Conservation (phyloP, 106 monocot genomes). For the Acorus gramineus region DNA sequence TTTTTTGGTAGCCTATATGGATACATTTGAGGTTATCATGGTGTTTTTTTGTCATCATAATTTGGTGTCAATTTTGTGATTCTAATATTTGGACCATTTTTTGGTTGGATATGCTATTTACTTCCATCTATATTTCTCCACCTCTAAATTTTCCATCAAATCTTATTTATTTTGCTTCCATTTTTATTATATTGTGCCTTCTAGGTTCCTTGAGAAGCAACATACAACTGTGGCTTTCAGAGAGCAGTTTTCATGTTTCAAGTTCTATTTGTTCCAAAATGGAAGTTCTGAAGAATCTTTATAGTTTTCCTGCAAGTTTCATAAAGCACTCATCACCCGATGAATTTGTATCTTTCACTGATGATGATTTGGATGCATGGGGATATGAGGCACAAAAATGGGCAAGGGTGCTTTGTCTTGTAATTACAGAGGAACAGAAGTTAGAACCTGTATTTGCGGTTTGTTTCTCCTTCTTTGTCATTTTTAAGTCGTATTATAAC, state of each 20-base stretch:
- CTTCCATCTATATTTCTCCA: not conserved
- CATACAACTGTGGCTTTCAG: conserved; percentile 52
- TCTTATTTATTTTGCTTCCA: not conserved
- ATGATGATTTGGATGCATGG: conserved; percentile 80
- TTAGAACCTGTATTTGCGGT: conserved; percentile 54
- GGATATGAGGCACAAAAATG: conserved; percentile 55
- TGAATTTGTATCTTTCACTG: conserved; percentile 44
- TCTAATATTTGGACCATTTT: too few relatives aligned
- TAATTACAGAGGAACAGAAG: conserved; percentile 28
- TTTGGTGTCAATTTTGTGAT: too few relatives aligned
- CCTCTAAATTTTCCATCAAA: not conserved
- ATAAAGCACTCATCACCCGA: conserved; percentile 17
- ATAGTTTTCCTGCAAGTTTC: conserved; percentile 43
- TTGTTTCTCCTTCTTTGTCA: not conserved
- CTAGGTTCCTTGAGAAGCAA: conserved; percentile 55
- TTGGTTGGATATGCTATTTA: too few relatives aligned
- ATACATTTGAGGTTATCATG: too few relatives aligned
- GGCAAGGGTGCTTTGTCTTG: conserved; percentile 62
- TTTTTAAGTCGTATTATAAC: too few relatives aligned
- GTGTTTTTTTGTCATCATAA: too few relatives aligned
- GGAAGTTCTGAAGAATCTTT: conserved; percentile 32
- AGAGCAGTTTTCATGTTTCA: not conserved
- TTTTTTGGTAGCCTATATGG: too few relatives aligned
- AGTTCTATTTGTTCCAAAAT: conserved; percentile 13
- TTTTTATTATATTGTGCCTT: not conserved